Evolutionary conservation across 129 eudicot species (phyloP).

Genomic region (Centaurea solstitialis): DNA sequence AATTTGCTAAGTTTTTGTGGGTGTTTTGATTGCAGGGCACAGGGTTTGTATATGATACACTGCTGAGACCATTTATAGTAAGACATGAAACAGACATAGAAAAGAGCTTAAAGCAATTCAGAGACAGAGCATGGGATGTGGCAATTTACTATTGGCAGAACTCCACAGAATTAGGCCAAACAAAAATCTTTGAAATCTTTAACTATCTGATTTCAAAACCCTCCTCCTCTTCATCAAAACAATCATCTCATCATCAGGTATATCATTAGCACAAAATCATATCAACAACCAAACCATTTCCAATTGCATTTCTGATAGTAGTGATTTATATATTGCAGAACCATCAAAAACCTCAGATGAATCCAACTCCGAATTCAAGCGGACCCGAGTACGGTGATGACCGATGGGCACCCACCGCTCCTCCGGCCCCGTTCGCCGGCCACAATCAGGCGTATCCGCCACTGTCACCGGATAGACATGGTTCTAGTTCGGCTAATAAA

Average conservation of each 20-base stretch:
- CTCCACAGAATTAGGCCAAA: constrained; percentile 68
- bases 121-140: constrained; percentile 79
- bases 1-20: background rate
- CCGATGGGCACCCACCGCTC: constrained; percentile 42
- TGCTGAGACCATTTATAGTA: constrained; percentile 65
- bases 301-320: background rate
- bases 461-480: background rate
- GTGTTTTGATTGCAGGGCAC: constrained; percentile 63
- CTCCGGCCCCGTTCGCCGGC: constrained; percentile 23
- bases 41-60: constrained; percentile 61
- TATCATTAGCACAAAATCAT: background rate
- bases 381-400: constrained; percentile 14
- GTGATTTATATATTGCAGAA: constrained; percentile 17
- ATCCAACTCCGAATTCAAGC: constrained; percentile 16
- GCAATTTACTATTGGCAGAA: constrained; percentile 86
- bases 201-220: constrained; percentile 47
- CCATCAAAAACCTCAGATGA: constrained; percentile 30
- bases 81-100: constrained; percentile 86
- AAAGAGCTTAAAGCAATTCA: constrained; percentile 53
- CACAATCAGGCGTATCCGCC: constrained; percentile 2
- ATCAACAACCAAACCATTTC: background rate
- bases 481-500: constrained; percentile 14
- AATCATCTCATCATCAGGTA: constrained; percentile 21
- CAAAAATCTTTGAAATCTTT: constrained; percentile 63
- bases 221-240: constrained; percentile 18